A percentile compares a stretch with the other conserved stretches of the same genome.
Evolutionary conservation across 768 basidiomycete species (phyloP).

Genomic region (Amanita jacksonii): DNA sequence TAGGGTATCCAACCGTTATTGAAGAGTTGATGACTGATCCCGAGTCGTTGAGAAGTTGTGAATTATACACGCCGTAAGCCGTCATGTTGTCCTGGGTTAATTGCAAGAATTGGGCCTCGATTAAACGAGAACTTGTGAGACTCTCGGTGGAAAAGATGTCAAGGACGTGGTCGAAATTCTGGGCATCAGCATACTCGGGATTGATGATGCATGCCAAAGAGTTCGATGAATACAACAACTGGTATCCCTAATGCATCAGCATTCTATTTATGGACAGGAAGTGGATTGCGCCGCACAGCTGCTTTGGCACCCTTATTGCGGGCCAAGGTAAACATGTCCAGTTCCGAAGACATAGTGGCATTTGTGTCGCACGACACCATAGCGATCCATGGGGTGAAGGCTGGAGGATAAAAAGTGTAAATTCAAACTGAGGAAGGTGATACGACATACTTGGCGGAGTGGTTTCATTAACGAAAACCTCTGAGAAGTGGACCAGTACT

Average conservation of each 20-base stretch:
- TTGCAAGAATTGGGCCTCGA: slow-evolving; percentile 52
- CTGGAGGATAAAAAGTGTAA: slow-evolving; percentile 24
- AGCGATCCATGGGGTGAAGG: slow-evolving; percentile 86
- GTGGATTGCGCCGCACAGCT: slow-evolving; percentile 44
- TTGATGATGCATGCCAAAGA: slow-evolving; percentile 73
- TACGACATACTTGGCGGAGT: slow-evolving; percentile 37
- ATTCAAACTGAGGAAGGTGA: slow-evolving; percentile 4
- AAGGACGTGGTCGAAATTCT: slow-evolving; percentile 59
- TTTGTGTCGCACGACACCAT: slow-evolving; percentile 78
- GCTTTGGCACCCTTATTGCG: slow-evolving; percentile 70
- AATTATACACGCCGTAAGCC: slow-evolving; percentile 48
- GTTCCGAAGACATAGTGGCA: slow-evolving; percentile 48
- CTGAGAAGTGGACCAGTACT: slow-evolving; percentile 77
- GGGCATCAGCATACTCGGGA: slow-evolving; percentile 52
- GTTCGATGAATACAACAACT: slow-evolving; percentile 73
- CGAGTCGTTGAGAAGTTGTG: slow-evolving; percentile 51
- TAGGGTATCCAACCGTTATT: slow-evolving; percentile 31
- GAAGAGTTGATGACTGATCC: slow-evolving; percentile 31
- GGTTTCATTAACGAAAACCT: slow-evolving; percentile 37
- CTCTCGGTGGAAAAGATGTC: slow-evolving; percentile 71
- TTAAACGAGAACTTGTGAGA: slow-evolving; percentile 45
- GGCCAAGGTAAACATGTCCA: slow-evolving; percentile 80
- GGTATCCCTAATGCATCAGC: neutral
- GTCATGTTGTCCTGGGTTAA: slow-evolving; percentile 39
- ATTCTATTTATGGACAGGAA: neutral